phyloP scores from a whole-genome alignment of 2,329 filamentous ascomycete genomes.

The Fusarium coffeatum region DNA sequence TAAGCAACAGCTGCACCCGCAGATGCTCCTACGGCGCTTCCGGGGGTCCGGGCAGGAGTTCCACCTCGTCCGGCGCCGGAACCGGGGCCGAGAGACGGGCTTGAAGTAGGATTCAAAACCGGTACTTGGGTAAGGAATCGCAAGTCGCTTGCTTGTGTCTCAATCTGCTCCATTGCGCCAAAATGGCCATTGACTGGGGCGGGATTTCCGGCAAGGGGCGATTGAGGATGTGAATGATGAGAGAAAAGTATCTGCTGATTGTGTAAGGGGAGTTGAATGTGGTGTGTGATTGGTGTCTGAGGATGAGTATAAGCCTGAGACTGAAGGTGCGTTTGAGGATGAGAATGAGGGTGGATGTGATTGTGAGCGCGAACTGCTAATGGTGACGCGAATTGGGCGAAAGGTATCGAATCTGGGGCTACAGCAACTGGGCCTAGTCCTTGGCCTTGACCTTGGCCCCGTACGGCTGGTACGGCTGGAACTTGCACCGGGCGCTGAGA shows the following conservation, averaged over 20 bases:
- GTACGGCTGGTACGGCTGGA: background rate
- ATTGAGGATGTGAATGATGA: constrained; percentile 14
- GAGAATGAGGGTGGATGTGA: constrained; percentile 8
- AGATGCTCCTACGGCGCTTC: constrained; percentile 39
- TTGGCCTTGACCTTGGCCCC: background rate
- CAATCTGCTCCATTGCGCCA: constrained; percentile 63
- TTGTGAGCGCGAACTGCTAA: constrained; percentile 24
- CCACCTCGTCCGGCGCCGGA: constrained; percentile 35
- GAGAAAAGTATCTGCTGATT: constrained; percentile 19
- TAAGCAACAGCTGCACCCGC: constrained; percentile 49
- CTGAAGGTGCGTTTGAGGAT: constrained; percentile 9
- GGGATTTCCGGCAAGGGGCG: constrained; percentile 8
- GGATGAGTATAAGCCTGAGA: constrained; percentile 13
- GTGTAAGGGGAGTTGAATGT: constrained; percentile 19
- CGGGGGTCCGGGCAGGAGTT: constrained; percentile 35
- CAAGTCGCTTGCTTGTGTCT: constrained; percentile 66
- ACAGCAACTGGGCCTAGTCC: background rate
- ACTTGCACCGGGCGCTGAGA: constrained; percentile 25
- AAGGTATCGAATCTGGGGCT: constrained; percentile 28
- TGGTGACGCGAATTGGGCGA: constrained; percentile 35
- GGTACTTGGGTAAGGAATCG: constrained; percentile 60
- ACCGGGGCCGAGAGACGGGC: constrained; percentile 36
- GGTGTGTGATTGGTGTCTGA: constrained; percentile 3
- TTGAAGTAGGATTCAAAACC: constrained; percentile 43
- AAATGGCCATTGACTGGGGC: constrained; percentile 39